Evolutionary conservation across 2,329 filamentous ascomycete genomes (phyloP).

Genomic region (Thermomyces lanuginosus): DNA sequence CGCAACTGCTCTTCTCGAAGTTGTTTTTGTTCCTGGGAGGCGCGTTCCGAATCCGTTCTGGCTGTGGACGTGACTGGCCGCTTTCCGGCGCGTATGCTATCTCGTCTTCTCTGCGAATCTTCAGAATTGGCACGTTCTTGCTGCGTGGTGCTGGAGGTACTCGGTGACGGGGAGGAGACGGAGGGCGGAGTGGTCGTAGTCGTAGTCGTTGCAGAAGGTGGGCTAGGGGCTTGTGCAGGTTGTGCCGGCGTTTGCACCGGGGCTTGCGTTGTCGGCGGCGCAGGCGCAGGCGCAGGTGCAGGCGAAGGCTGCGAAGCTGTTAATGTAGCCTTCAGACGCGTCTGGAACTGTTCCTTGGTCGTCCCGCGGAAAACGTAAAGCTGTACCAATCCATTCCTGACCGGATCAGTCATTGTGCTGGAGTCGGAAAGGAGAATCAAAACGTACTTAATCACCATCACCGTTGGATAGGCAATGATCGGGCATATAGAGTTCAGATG

Average conservation of each 20-base stretch:
- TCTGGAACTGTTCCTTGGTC: conserved; percentile 49
- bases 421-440: not conserved
- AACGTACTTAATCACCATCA: conserved; percentile 58
- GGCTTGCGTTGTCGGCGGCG: conserved; percentile 2
- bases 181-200: conserved; percentile 6
- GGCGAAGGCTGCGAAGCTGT: conserved; percentile 9
- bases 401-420: not conserved
- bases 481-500: conserved; percentile 73
- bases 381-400: conserved; percentile 55
- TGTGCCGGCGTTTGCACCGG: not conserved
- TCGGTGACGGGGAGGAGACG: too few relatives aligned
- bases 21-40: conserved; percentile 16
- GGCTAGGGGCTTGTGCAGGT: conserved; percentile 4
- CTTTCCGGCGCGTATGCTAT: conserved; percentile 13
- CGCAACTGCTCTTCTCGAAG: conserved; percentile 42
- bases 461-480: conserved; percentile 57
- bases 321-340: conserved; percentile 34
- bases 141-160: conserved; percentile 7
- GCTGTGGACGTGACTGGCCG: conserved; percentile 3
- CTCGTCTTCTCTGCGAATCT: conserved; percentile 10
- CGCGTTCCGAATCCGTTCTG: conserved; percentile 1
- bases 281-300: conserved; percentile 1
- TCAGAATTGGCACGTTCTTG: conserved; percentile 1
- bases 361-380: conserved; percentile 56
- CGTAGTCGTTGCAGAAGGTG: conserved; percentile 4